These are phyloP conservation scores for Tolypocladium sp. DNA, from an alignment of 2,329 filamentous ascomycete species.

Conservation along the genomic window DNA sequence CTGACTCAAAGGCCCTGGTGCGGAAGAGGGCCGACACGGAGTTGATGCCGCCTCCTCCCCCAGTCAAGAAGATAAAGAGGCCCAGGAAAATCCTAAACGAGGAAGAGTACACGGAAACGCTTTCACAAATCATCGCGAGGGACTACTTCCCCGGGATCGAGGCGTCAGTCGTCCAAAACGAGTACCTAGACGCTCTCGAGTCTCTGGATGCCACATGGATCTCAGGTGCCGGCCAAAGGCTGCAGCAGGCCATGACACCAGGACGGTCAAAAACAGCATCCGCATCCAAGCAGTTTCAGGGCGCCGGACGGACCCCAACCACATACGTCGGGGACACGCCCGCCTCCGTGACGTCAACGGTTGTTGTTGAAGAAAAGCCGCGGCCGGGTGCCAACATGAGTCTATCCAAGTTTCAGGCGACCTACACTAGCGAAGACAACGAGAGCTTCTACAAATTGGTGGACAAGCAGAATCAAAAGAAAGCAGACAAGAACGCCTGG, in stretches of 20 bases:
- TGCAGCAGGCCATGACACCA: constrained; percentile 76
- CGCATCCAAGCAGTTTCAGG: constrained; percentile 11
- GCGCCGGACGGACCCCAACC: constrained; percentile 48
- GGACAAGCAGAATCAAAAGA: constrained; percentile 82
- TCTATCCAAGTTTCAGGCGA: constrained; percentile 76
- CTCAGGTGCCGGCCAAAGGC: constrained; percentile 61
- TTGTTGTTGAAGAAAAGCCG: constrained; percentile 27
- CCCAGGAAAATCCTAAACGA: constrained; percentile 84
- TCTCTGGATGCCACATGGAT: constrained; percentile 85
- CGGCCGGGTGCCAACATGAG: constrained; percentile 68
- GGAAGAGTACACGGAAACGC: constrained; percentile 80
- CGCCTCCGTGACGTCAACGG: constrained; percentile 39
- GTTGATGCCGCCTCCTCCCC: constrained; percentile 77
- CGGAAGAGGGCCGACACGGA: constrained; percentile 62
- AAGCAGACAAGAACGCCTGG: constrained; percentile 79
- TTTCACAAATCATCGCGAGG: constrained; percentile 89
- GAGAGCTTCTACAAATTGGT: constrained; percentile 91
- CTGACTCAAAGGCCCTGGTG: constrained; percentile 48
- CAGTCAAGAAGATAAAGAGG: constrained; percentile 81
- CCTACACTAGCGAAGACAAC: constrained; percentile 96
- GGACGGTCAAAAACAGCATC: constrained; percentile 34
- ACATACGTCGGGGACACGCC: constrained; percentile 69
- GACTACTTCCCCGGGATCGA: constrained; percentile 93
- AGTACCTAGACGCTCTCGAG: constrained; percentile 85
- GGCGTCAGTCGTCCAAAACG: constrained; percentile 78